phyloP scores from a whole-genome alignment of 2,329 filamentous ascomycete species.

The Diaporthe ampelina region DNA sequence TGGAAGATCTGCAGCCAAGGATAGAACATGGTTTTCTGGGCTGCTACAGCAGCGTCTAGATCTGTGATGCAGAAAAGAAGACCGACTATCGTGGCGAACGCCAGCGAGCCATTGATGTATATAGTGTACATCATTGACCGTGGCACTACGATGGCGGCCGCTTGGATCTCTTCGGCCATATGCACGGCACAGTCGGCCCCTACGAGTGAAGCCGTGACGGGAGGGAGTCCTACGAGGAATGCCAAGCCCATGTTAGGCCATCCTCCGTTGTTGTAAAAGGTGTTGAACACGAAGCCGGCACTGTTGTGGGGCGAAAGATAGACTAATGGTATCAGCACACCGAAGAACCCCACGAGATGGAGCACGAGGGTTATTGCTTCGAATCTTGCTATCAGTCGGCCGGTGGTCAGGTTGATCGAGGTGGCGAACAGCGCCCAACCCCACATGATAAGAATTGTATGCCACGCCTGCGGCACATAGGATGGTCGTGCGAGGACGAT shows the following conservation, averaged over 20 bases:
- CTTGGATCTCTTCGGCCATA: constrained; percentile 61
- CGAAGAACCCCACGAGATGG: constrained; percentile 56
- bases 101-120: constrained; percentile 64
- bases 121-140: constrained; percentile 64
- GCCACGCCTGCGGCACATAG: constrained; percentile 44
- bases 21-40: constrained; percentile 45
- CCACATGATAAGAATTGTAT: constrained; percentile 47
- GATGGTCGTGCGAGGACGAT: constrained; percentile 14
- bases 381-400: constrained; percentile 44
- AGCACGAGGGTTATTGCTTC: constrained; percentile 46
- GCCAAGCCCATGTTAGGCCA: constrained; percentile 60
- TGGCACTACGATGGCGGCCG: constrained; percentile 64
- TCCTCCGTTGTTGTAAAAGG: constrained; percentile 58
- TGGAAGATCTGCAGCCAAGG: constrained; percentile 48
- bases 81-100: constrained; percentile 68
- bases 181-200: constrained; percentile 55
- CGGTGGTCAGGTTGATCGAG: constrained; percentile 44
- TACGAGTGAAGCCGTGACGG: constrained; percentile 52
- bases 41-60: constrained; percentile 56
- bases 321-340: constrained; percentile 56
- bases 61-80: constrained; percentile 68
- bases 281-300: constrained; percentile 56
- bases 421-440: constrained; percentile 42
- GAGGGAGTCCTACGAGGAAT: constrained; percentile 59
- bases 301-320: constrained; percentile 52